Base-by-base conservation (phyloP, 2,329 filamentous ascomycete species). In the Fusarium musae region DNA sequence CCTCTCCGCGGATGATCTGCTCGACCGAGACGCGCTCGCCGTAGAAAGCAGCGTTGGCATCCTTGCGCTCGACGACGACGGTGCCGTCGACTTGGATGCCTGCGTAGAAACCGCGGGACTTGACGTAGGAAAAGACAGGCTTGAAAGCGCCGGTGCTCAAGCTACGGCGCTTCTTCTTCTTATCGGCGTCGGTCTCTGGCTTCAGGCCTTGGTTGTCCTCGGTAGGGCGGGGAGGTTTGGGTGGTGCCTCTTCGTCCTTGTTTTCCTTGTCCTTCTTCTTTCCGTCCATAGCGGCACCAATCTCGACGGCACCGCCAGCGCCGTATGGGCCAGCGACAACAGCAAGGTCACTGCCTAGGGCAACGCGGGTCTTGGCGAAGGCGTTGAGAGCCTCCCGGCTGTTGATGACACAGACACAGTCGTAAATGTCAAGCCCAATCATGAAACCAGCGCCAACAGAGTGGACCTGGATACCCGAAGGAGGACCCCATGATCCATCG, bases 41-140 rank as follows among this genome's bases (percentile, higher is more conserved):
- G 80, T 97, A 97, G 79, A 97, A 97, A 10, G 89, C 89, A 59
- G 94, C 92, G 78, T 98, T 98, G 79, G 96, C 95, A 65, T 96
- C 93, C n/a, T 89, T 92, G 57, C 95, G 90, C 82, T 97, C 93
- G 32, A 96, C 93, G 54, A 97, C 87, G 16, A 97, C 89, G 0
- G 94, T 97, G 32, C 95, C 95, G 78, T 97, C 95, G 39, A 97
- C 88, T 77, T 95, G 93, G 2, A 97, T 89, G 36, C 94, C 94
- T 3, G 93, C 95, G 78, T 97, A 97, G 75, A 97, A 91, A 9
- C 95, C 95, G 59, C 94, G 90, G 53, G 92, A 95, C 84, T 97
- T 97, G 83, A 97, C 90, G 80, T 97, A 97, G 5, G 85, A 86
- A 63, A 87, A 87, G n/a, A 87, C 86, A 6, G 86, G 86, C 75